Evolutionary conservation across 805 yeast genomes (phyloP).

Genomic region (Candida andamanensis): DNA sequence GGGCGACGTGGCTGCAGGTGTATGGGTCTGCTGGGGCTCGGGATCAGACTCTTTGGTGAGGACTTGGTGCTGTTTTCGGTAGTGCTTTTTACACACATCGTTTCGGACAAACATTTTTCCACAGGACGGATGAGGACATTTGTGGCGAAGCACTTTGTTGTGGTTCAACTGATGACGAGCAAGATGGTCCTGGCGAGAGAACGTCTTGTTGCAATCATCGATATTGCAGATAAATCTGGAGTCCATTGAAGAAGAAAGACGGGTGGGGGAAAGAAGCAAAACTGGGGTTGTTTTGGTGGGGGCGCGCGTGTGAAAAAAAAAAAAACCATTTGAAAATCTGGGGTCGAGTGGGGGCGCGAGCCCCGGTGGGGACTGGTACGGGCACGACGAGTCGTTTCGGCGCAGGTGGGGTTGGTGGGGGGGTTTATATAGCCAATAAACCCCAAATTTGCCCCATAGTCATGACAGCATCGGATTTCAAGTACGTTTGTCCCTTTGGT

Average conservation of each 20-base stretch:
- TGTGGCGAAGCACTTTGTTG: conserved; percentile 1
- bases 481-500: too few relatives aligned
- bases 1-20: conserved; percentile 1
- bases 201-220: conserved; percentile 7
- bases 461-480: too few relatives aligned
- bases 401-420: too few relatives aligned
- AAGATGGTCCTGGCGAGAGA: conserved; percentile 11
- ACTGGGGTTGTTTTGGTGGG: too few relatives aligned
- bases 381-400: too few relatives aligned
- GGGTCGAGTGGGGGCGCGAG: too few relatives aligned
- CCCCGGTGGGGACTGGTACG: too few relatives aligned
- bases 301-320: too few relatives aligned
- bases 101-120: conserved; percentile 10
- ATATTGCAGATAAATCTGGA: conserved; percentile 4
- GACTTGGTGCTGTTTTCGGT: conserved; percentile 7
- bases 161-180: conserved; percentile 12
- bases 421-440: too few relatives aligned
- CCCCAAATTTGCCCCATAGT: too few relatives aligned
- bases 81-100: conserved; percentile 12
- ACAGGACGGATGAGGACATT: conserved; percentile 11
- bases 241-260: neutral
- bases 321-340: too few relatives aligned
- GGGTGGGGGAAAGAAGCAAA: conserved; percentile 5
- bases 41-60: too few relatives aligned
- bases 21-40: neutral